Conservation (phyloP, 1,284 basidiomycete genomes). For the Singerocomus rubriflavus region DNA sequence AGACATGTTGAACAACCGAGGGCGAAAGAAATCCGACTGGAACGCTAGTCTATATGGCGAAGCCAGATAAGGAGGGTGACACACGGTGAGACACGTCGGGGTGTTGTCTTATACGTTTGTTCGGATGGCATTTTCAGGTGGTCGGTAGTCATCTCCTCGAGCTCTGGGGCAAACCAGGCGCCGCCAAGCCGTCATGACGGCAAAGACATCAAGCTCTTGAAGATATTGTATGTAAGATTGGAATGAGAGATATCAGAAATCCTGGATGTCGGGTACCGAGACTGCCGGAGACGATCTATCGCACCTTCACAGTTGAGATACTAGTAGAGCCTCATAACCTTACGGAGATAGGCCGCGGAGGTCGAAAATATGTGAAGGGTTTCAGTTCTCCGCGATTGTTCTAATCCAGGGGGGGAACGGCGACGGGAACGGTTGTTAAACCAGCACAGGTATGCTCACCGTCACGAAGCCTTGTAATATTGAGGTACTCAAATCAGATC, state of each 20-base stretch:
- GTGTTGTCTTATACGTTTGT: conserved; percentile 26
- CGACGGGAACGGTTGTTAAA: conserved; percentile 26
- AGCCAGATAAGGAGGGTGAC: conserved; percentile 6
- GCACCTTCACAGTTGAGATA: not conserved
- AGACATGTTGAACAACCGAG: conserved; percentile 20
- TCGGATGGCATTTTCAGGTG: conserved; percentile 5
- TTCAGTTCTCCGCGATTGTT: conserved; percentile 8
- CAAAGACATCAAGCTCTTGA: not conserved
- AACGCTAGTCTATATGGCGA: conserved; percentile 16
- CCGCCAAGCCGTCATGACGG: conserved; percentile 8
- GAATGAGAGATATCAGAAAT: not conserved
- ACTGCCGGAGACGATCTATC: not conserved
- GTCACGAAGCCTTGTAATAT: conserved; percentile 2
- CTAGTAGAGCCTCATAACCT: not conserved
- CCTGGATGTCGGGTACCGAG: not conserved
- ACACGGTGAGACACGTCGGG: conserved; percentile 21
- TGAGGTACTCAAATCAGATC: conserved; percentile 21
- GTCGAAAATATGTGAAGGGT: conserved; percentile 1
- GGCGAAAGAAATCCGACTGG: not conserved
- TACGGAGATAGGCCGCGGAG: conserved; percentile 7
- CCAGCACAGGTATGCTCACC: conserved; percentile 1
- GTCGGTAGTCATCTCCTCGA: not conserved
- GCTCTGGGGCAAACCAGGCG: conserved; percentile 1
- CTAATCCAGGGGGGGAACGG: not conserved
- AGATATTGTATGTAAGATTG: not conserved